These are phyloP conservation scores for Candida xyloterini DNA, from an alignment of 805 yeast genomes.

Conservation along the genomic window DNA sequence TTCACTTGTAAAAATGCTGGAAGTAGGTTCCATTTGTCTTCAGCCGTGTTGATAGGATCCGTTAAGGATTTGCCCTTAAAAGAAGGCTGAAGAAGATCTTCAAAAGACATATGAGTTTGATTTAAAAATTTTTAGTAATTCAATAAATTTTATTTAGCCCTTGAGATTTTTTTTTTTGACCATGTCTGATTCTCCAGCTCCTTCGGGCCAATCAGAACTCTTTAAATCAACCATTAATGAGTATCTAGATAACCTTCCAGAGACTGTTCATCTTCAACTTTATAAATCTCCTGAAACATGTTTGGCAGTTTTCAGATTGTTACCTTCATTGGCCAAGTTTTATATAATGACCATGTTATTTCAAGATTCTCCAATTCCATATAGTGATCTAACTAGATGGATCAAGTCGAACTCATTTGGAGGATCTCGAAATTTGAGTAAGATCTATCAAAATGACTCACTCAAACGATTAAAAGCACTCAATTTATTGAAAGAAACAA, in stretches of 20 bases:
- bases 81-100: constrained; percentile 69
- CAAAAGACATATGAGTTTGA: constrained; percentile 6
- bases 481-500: constrained; percentile 66
- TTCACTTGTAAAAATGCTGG: constrained; percentile 96
- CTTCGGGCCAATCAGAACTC: constrained; percentile 26
- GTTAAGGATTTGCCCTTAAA: constrained; percentile 84
- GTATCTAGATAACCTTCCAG: constrained; percentile 87
- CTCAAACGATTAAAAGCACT: constrained; percentile 70
- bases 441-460: constrained; percentile 68
- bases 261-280: constrained; percentile 74
- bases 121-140: constrained; percentile 1
- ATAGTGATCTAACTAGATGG: constrained; percentile 71
- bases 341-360: constrained; percentile 85
- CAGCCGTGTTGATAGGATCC: constrained; percentile 86
- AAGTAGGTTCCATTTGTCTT: constrained; percentile 93
- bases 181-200: constrained; percentile 11
- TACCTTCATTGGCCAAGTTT: constrained; percentile 88
- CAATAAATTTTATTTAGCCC: neutral
- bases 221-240: constrained; percentile 78
- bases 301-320: constrained; percentile 82
- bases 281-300: constrained; percentile 93
- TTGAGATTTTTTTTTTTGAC: neutral
- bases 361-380: constrained; percentile 67
- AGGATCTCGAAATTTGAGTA: constrained; percentile 27
- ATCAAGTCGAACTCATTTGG: constrained; percentile 40